Percentiles rank a stretch among this genome's conserved stretches.
Evolutionary conservation across 179 eudicot species (phyloP).

Genomic region (Vitellaria paradoxa): DNA sequence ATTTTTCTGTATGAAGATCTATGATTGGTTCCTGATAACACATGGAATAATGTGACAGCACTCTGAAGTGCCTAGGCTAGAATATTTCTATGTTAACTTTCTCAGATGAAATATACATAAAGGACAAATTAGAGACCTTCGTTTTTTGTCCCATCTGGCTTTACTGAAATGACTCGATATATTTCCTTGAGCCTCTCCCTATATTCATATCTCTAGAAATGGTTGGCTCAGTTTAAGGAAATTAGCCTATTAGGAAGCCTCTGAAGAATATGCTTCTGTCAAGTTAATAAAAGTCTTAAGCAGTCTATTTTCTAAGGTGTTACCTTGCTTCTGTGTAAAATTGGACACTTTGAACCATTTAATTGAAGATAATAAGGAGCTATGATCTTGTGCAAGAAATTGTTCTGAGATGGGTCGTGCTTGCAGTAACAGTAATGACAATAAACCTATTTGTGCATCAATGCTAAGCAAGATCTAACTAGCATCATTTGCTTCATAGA

Average conservation of each 20-base stretch:
- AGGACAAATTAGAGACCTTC: neutral
- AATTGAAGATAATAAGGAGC: neutral
- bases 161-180: neutral
- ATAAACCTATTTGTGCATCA: neutral
- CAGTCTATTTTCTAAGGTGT: neutral
- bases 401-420: no score
- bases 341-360: neutral
- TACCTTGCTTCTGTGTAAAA: neutral
- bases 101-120: no score
- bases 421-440: neutral
- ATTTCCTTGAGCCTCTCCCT: neutral
- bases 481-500: neutral
- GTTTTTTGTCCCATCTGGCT: neutral
- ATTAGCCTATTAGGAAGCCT: neutral
- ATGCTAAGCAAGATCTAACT: constrained; percentile 2
- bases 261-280: no score
- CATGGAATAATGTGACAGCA: no score
- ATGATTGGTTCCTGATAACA: no score
- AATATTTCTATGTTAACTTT: no score
- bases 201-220: neutral
- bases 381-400: neutral
- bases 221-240: neutral
- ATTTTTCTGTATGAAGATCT: neutral
- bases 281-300: no score
- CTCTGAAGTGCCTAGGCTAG: no score